A percentile compares a stretch with the other conserved stretches of the same genome.
phyloP scores from a whole-genome alignment of 2,329 filamentous ascomycete species.

The Talaromyces atroroseus region DNA sequence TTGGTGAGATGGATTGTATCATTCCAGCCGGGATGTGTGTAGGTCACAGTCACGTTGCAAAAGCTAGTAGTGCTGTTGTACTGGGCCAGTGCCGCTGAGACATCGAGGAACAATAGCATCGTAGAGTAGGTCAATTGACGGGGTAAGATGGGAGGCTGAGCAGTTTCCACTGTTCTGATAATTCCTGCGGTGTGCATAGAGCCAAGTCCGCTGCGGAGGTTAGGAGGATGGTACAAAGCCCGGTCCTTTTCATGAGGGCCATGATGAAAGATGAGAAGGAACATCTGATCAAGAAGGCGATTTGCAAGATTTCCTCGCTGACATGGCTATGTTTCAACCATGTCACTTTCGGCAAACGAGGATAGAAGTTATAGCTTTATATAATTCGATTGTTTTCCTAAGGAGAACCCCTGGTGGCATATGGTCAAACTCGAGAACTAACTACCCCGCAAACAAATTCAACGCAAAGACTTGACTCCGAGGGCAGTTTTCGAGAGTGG shows the following conservation, averaged over 20 bases:
- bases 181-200: background rate
- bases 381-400: too few relatives aligned
- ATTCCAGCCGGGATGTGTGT: conserved; percentile 32
- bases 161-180: background rate
- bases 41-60: conserved; percentile 36
- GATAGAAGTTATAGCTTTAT: background rate
- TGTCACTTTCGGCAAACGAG: too few relatives aligned
- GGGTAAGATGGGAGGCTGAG: background rate
- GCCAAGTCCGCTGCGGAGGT: background rate
- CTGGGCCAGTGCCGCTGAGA: background rate
- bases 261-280: background rate
- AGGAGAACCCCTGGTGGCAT: background rate
- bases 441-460: background rate
- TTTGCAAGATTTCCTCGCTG: background rate
- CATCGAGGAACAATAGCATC: background rate
- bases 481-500: too few relatives aligned
- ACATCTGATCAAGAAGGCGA: background rate
- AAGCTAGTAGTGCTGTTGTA: conserved; percentile 15
- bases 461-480: background rate
- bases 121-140: background rate
- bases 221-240: background rate
- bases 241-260: background rate
- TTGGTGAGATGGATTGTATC: conserved; percentile 28
- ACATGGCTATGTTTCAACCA: too few relatives aligned
- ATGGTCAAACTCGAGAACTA: background rate